Base-by-base conservation (phyloP, 1,284 basidiomycete genomes). In the Phylloporus sp. region DNA sequence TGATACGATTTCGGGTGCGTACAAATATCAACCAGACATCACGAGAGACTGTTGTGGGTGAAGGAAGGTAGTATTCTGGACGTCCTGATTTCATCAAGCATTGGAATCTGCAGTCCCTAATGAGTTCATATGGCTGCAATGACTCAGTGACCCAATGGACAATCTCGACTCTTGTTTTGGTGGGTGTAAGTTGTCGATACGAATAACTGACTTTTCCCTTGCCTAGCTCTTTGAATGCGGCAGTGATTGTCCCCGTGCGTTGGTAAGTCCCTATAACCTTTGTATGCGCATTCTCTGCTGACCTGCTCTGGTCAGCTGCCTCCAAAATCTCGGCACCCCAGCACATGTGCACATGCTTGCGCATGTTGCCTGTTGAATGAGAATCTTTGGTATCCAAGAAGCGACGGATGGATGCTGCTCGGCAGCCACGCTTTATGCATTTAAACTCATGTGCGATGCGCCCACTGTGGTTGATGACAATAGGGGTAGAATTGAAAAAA, bases 21-120 rank as follows among this genome's bases (percentile, higher is more conserved):
- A 23, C 39, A 39, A 72, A 71, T 2, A 72, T n/a, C 10, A 62
- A 52, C 29, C 4, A 3, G 12, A 69, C 29, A 20, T 72, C 58
- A 39, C 5, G 11, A 10, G 47, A 68, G 2, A 71, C 35, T 1
- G 70, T 65, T 2, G 20, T n/a, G 2, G 15, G 20, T 0, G 20
- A 66, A 3, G 59, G 66, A 52, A 71, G 23, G 55, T 70, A 66
- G 17, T 67, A 60, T 23, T 68, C 49, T 3, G 29, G 62, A 6
- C 20, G 1, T 5, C 70, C 61, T 2, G 47, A 68, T 17, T 68
- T 70, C 57, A 68, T 70, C 25, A 70, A 52, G 2, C 5, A 29
- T 35, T 19, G 29, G 49, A 45, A 32, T 3, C 41, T 56, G 0
- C 6, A 15, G 29, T 71, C 65, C 1, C 39, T 49, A 5, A 71